Percentiles rank a stretch among this genome's conserved stretches.
phyloP scores from a whole-genome alignment of 805 yeast genomes.

The Wickerhamomyces chaumierensis region DNA sequence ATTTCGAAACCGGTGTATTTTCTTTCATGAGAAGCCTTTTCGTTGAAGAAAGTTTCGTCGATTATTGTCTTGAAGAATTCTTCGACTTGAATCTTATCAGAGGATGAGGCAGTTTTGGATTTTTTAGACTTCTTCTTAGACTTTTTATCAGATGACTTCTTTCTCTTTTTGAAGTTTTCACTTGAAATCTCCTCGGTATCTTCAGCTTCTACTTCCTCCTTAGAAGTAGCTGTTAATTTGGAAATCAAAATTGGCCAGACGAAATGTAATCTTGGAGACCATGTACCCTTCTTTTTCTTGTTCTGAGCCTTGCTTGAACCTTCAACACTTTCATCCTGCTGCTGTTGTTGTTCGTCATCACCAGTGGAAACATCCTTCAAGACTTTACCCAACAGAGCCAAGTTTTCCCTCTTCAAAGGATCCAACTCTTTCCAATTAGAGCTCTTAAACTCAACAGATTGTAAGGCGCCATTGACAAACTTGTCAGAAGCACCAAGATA shows the following conservation, averaged over 20 bases:
- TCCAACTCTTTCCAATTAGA: slow-evolving; percentile 56
- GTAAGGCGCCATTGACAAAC: slow-evolving; percentile 6
- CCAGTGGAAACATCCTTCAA: slow-evolving; percentile 42
- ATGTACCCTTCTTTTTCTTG: slow-evolving; percentile 45
- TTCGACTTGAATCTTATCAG: slow-evolving; percentile 24
- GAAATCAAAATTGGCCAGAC: slow-evolving; percentile 58
- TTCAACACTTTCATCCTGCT: slow-evolving; percentile 5
- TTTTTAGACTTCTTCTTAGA: slow-evolving; percentile 17
- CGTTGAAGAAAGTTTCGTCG: slow-evolving; percentile 72
- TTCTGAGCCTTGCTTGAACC: slow-evolving; percentile 12
- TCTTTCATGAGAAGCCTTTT: slow-evolving; percentile 72
- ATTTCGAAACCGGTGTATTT: slow-evolving; percentile 81
- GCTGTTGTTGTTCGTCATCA: slow-evolving; percentile 19
- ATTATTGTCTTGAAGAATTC: slow-evolving; percentile 76
- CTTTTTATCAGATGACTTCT: slow-evolving; percentile 16
- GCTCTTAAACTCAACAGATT: slow-evolving; percentile 8
- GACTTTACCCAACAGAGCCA: slow-evolving; percentile 48
- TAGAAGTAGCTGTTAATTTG: slow-evolving; percentile 18
- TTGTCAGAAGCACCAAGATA: slow-evolving; percentile 39
- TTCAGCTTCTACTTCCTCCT: slow-evolving; percentile 13
- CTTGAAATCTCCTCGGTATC: slow-evolving; percentile 10
- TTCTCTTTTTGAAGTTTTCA: slow-evolving; percentile 28
- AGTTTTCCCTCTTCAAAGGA: slow-evolving; percentile 64
- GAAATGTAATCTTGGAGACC: slow-evolving; percentile 68
- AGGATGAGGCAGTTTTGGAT: slow-evolving; percentile 10